phyloP scores from a whole-genome alignment of 1,139 yeast species.

The Petasospora fabianii region DNA sequence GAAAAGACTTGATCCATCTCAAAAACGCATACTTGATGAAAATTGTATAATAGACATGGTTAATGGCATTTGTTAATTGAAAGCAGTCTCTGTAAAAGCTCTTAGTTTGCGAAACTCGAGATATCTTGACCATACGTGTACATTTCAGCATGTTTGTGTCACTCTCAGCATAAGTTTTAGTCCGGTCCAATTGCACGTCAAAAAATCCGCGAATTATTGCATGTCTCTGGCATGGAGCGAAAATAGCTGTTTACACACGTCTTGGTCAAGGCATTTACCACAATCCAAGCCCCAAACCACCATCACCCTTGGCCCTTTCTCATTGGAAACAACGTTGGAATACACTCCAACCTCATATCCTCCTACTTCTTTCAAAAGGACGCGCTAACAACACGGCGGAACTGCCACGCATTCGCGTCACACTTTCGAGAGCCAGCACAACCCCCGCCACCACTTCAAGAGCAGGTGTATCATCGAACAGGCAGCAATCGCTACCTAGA shows the following conservation, averaged over 20 bases:
- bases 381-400: neutral
- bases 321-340: neutral
- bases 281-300: neutral
- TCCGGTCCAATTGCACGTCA: neutral
- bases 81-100: no score
- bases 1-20: constrained; percentile 8
- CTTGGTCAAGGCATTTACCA: neutral
- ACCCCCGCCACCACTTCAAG: neutral
- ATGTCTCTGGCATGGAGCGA: neutral
- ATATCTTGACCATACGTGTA: no score
- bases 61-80: neutral
- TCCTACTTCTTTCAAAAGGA: neutral
- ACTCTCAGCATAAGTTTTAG: neutral
- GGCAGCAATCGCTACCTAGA: no score
- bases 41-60: no score
- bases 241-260: neutral
- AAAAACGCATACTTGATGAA: no score
- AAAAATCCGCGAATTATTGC: neutral
- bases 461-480: neutral
- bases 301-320: neutral
- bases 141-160: neutral
- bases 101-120: no score
- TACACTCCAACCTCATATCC: neutral
- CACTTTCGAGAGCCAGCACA: neutral
- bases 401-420: neutral